These are phyloP conservation scores for Nicotiana noctiflora DNA, from an alignment of 257 asterid genomes.

Conservation along the genomic window DNA sequence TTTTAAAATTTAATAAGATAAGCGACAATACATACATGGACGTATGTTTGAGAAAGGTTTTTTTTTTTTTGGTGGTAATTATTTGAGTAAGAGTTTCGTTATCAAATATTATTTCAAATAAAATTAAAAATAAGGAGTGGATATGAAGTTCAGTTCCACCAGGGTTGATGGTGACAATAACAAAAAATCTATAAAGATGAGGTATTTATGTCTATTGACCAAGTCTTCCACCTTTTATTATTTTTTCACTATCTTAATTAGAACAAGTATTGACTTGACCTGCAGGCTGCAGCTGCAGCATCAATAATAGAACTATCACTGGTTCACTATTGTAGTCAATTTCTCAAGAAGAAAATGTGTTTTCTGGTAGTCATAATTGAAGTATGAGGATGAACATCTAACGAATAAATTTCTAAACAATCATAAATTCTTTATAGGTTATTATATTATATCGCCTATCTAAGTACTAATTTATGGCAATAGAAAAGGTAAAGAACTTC, in stretches of 20 bases:
- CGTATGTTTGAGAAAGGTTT: background rate
- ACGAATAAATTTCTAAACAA: background rate
- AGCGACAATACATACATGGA: background rate
- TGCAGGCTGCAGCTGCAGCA: conserved; percentile 4
- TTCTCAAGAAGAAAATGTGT: background rate
- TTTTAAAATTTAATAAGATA: background rate
- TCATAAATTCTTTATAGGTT: background rate
- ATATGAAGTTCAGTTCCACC: background rate
- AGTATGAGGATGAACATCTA: background rate
- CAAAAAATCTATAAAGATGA: background rate
- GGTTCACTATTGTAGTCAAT: background rate
- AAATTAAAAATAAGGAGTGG: background rate
- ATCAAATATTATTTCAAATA: background rate
- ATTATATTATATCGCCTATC: background rate
- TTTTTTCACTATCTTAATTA: background rate
- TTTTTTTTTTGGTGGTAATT: too few relatives aligned
- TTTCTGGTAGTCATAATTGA: background rate
- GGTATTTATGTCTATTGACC: background rate
- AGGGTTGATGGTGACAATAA: background rate
- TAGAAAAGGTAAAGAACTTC: too few relatives aligned
- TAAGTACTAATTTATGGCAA: too few relatives aligned
- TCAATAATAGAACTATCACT: background rate
- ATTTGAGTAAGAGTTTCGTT: background rate
- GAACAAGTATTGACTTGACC: conserved; percentile 13
- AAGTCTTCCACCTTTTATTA: background rate